Evolutionary conservation across 257 asterid genomes (phyloP), one percentile per base, ranked within the genome.

Genomic region (Solanum pimpinellifolium): DNA sequence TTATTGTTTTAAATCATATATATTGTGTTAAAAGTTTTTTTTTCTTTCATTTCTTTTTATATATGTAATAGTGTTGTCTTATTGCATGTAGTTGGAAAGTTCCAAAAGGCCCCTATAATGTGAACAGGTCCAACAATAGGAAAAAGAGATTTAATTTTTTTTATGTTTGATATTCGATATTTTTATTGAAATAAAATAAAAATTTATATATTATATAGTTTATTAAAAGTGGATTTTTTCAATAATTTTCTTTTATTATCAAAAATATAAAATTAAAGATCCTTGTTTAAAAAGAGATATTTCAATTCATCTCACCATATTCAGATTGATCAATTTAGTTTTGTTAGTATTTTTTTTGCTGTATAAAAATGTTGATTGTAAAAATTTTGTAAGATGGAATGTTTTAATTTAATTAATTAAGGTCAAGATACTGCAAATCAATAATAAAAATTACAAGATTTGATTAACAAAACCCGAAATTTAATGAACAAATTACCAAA

Each of bases 151-250:
- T 65, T n/a, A 4, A n/a, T 10, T 65, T 62, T 62, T 65, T n/a
- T 7, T 4, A 1, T 0, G 0, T 2, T 2, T 0, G 1, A 5
- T 25, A 6, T 66, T 25, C 20, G 18, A 25, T 5, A 66, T 66
- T 66, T 25, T 13, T 25, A 25, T 25, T 25, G 0, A 27, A 66
- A 1, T 66, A 25, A 66, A 66, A 66, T 66, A 1, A 14, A 3
- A 66, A 66, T 8, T 25, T 62, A 12, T 1, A 23, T 62, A 62
- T 59, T 20, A 59, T 59, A 20, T 1, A 23, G 6, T 23, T 3
- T 13, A 62, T 62, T 23, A 62, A 23, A 11, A 62, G 15, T 3
- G 1, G 8, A 11, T 62, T 6, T 11, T 4, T n/a, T 25, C 14
- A 65, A 5, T 4, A n/a, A 65, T 65, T n/a, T n/a, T 21, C 1